Evolutionary conservation across 2,329 filamentous ascomycete genomes (phyloP).

Genomic region (Chaetomiaceae sp.): DNA sequence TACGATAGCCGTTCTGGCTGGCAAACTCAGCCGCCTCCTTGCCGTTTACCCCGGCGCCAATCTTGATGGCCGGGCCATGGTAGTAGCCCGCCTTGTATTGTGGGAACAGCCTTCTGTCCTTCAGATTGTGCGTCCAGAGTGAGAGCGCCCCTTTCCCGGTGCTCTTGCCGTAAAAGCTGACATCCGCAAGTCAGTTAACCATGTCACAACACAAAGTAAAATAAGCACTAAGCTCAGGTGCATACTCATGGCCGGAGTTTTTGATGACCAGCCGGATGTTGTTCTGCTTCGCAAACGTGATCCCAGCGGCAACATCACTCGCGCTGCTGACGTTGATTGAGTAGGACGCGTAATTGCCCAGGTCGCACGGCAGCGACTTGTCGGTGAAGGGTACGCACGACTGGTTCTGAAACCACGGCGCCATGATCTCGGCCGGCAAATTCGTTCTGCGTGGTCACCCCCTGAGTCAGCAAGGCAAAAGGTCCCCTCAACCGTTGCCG

Average conservation of each 20-base stretch:
- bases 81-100: constrained; percentile 1
- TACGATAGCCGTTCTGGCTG: neutral
- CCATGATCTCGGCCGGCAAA: constrained; percentile 2
- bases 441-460: too few relatives aligned
- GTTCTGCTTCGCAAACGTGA: constrained; percentile 12
- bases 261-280: constrained; percentile 36
- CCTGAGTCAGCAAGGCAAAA: neutral
- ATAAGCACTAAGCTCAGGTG: too few relatives aligned
- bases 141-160: constrained; percentile 6
- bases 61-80: constrained; percentile 5
- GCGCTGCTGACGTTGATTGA: constrained; percentile 8
- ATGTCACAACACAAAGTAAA: too few relatives aligned
- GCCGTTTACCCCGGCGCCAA: constrained; percentile 13
- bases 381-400: neutral
- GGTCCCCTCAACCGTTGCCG: neutral
- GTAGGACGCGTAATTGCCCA: constrained; percentile 2
- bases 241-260: constrained; percentile 40
- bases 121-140: constrained; percentile 15
- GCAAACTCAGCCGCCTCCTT: constrained; percentile 1
- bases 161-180: too few relatives aligned
- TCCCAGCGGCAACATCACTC: neutral
- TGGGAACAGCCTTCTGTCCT: constrained; percentile 1
- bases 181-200: too few relatives aligned
- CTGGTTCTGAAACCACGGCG: neutral
- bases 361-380: neutral